A percentile compares a stretch with the other conserved stretches of the same genome.
phyloP scores from a whole-genome alignment of 2,329 filamentous ascomycete species.

The Samsoniella hepiali region DNA sequence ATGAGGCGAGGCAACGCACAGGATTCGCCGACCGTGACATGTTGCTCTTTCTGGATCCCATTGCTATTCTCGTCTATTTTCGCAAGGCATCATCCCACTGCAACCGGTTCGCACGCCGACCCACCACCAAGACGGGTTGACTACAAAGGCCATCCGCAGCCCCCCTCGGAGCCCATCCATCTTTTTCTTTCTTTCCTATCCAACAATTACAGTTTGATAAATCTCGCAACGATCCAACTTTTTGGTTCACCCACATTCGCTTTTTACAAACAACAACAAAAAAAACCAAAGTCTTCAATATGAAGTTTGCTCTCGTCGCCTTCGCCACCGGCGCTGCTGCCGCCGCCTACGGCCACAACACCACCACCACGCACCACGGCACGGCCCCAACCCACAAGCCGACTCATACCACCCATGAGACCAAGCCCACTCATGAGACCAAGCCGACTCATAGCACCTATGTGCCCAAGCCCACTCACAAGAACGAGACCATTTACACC shows the following conservation, averaged over 20 bases:
- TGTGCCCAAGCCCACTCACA: too few species aligned
- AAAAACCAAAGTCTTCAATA: slow-evolving; percentile 9
- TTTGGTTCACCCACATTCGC: slow-evolving; percentile 15
- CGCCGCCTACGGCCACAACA: slow-evolving; percentile 20
- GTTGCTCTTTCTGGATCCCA: neutral
- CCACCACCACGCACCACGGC: neutral
- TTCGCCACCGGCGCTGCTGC: slow-evolving; percentile 18
- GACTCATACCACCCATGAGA: too few species aligned
- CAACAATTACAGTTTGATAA: neutral
- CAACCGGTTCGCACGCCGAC: neutral
- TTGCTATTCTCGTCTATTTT: neutral
- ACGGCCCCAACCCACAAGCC: neutral
- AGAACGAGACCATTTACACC: neutral
- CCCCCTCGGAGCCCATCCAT: neutral
- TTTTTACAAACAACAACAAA: slow-evolving; percentile 1
- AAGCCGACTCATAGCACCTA: too few species aligned
- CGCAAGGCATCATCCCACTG: neutral
- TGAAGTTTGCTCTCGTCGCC: slow-evolving; percentile 15
- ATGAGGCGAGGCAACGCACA: neutral
- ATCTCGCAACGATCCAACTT: neutral
- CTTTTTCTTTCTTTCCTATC: neutral
- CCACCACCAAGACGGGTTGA: neutral
- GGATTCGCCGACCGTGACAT: neutral
- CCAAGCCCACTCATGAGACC: too few species aligned
- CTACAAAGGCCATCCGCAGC: slow-evolving; percentile 17